Evolutionary conservation across 805 yeast species (phyloP).

Genomic region (Kuraishia piskuri): DNA sequence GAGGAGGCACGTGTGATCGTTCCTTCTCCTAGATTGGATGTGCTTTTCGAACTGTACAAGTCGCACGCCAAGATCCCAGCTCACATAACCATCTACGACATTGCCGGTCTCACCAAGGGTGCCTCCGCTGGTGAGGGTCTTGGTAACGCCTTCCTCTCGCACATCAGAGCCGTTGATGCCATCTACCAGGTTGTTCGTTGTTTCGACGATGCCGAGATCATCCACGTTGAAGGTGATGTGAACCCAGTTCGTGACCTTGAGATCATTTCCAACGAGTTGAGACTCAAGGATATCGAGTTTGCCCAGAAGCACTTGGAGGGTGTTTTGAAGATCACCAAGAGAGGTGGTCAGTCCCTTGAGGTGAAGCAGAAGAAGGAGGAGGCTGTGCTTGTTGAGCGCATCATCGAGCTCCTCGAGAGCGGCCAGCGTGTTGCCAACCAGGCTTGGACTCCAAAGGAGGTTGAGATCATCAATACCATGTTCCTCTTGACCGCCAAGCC

Average conservation of each 20-base stretch:
- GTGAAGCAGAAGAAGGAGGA: slow-evolving; percentile 58
- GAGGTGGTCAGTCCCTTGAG: slow-evolving; percentile 60
- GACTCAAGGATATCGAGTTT: slow-evolving; percentile 95
- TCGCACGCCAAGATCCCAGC: slow-evolving; percentile 90
- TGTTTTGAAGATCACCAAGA: slow-evolving; percentile 45
- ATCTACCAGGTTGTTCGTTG: slow-evolving; percentile 96
- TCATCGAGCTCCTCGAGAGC: slow-evolving; percentile 55
- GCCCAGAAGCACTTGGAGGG: slow-evolving; percentile 51
- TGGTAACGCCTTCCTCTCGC: slow-evolving; percentile 94
- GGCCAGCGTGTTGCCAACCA: slow-evolving; percentile 55
- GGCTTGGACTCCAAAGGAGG: slow-evolving; percentile 56
- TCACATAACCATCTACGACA: slow-evolving; percentile 85
- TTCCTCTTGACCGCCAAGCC: slow-evolving; percentile 84
- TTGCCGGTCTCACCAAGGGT: slow-evolving; percentile 97
- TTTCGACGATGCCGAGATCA: slow-evolving; percentile 95
- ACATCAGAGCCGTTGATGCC: slow-evolving; percentile 96
- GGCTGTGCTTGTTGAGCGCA: slow-evolving; percentile 45
- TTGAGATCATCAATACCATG: slow-evolving; percentile 58
- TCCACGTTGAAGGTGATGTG: slow-evolving; percentile 95
- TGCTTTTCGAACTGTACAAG: slow-evolving; percentile 61
- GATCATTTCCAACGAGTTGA: slow-evolving; percentile 83
- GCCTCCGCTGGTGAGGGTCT: slow-evolving; percentile 96
- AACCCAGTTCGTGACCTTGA: slow-evolving; percentile 93
- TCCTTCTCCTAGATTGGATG: slow-evolving; percentile 80
- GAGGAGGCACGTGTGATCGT: slow-evolving; percentile 53